Conservation (phyloP, 345 rosid genomes). For the Eucalyptus virginea region DNA sequence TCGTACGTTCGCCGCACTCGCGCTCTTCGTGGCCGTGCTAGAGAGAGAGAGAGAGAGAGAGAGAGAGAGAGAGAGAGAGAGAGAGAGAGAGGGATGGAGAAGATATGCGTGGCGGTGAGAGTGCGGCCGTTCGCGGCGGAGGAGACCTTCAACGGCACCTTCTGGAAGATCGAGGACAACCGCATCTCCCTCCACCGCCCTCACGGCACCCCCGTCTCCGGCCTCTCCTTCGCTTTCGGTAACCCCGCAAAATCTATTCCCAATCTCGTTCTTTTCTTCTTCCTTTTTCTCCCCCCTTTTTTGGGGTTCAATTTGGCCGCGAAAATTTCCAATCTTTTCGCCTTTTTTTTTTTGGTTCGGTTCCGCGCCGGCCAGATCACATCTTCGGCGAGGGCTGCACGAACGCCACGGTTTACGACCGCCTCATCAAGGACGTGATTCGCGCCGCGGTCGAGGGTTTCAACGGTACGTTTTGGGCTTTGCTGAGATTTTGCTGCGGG, state of each 20-base stretch:
- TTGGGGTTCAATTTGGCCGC: background rate
- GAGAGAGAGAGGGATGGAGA: constrained; percentile 36
- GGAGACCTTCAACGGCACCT: constrained; percentile 13
- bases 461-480: constrained; percentile 33
- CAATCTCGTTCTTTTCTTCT: background rate
- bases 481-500: background rate
- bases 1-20: background rate
- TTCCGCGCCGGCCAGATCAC: constrained; percentile 33
- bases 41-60: background rate
- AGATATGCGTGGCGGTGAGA: constrained; percentile 89
- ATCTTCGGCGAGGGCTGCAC: constrained; percentile 66
- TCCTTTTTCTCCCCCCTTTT: background rate
- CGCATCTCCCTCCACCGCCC: constrained; percentile 68
- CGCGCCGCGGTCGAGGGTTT: constrained; percentile 78
- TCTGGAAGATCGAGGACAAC: constrained; percentile 60
- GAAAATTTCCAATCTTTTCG: background rate
- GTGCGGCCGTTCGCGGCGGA: constrained; percentile 48
- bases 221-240: constrained; percentile 73
- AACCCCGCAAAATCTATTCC: background rate
- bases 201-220: constrained; percentile 58
- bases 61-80: no score
- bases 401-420: constrained; percentile 59
- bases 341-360: background rate
- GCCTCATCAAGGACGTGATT: constrained; percentile 70
- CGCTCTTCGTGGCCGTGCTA: background rate